These are phyloP conservation scores for Colletotrichum spinosum DNA, from an alignment of 2,329 filamentous ascomycete genomes.

Conservation along the genomic window DNA sequence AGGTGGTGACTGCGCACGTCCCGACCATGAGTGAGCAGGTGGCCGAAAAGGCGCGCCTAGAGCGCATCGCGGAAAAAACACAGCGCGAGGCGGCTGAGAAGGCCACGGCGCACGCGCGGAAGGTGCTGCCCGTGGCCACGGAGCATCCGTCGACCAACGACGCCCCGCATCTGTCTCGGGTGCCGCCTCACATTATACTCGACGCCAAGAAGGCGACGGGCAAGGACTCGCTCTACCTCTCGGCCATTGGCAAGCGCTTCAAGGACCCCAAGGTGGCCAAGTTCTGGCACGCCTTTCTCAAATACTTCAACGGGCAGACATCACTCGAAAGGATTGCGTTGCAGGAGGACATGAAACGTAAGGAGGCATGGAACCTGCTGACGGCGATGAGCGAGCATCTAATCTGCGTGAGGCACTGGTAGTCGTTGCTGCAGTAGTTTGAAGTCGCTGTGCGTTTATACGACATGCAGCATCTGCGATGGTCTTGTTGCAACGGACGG, in stretches of 20 bases:
- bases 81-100: conserved; percentile 65
- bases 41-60: conserved; percentile 71
- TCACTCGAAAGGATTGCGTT: conserved; percentile 88
- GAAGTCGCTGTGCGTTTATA: background rate
- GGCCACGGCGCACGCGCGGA: conserved; percentile 66
- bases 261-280: conserved; percentile 69
- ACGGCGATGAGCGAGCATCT: conserved; percentile 76
- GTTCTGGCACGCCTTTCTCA: conserved; percentile 79
- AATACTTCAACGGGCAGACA: conserved; percentile 88
- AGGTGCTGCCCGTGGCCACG: conserved; percentile 60
- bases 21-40: conserved; percentile 65
- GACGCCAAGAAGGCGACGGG: conserved; percentile 84
- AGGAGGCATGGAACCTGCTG: conserved; percentile 78
- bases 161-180: conserved; percentile 66
- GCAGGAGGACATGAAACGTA: conserved; percentile 88
- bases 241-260: conserved; percentile 68
- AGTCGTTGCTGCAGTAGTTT: conserved; percentile 20
- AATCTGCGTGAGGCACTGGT: conserved; percentile 78
- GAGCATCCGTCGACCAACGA: conserved; percentile 67
- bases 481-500: no score
- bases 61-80: conserved; percentile 67
- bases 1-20: conserved; percentile 39
- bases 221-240: conserved; percentile 78
- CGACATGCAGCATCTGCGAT: no score
- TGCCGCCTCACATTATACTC: conserved; percentile 76